These are phyloP conservation scores for Talaromyces sp. DNA, from an alignment of 2,329 filamentous ascomycete species.

Conservation along the genomic window DNA sequence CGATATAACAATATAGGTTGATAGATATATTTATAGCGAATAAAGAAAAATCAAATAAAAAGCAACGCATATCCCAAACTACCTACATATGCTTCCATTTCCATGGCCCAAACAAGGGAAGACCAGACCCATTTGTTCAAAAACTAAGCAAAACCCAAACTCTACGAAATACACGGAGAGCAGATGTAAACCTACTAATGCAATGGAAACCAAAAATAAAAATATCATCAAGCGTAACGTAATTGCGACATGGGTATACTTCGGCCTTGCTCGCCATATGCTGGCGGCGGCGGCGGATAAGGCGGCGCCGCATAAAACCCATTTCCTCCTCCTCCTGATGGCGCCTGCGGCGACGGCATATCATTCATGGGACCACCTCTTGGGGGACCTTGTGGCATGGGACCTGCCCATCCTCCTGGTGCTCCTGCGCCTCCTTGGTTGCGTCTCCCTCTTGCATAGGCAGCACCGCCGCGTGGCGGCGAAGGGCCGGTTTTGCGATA, in stretches of 20 bases:
- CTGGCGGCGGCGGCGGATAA: constrained; percentile 3
- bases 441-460: neutral
- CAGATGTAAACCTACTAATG: neutral
- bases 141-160: neutral
- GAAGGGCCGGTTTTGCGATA: neutral
- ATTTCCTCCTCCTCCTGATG: neutral
- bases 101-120: neutral
- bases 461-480: neutral
- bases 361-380: neutral
- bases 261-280: neutral
- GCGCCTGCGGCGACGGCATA: neutral
- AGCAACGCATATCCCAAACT: neutral
- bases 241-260: constrained; percentile 1
- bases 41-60: neutral
- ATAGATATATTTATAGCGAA: neutral
- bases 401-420: constrained; percentile 8
- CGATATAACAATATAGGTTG: neutral
- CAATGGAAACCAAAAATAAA: neutral
- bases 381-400: constrained; percentile 8
- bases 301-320: constrained; percentile 4
- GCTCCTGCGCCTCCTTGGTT: neutral
- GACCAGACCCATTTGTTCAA: neutral
- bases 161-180: neutral
- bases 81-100: neutral
- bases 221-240: constrained; percentile 7